Base-by-base conservation (phyloP, 345 rosid species). In the Euphorbia lathyris region DNA sequence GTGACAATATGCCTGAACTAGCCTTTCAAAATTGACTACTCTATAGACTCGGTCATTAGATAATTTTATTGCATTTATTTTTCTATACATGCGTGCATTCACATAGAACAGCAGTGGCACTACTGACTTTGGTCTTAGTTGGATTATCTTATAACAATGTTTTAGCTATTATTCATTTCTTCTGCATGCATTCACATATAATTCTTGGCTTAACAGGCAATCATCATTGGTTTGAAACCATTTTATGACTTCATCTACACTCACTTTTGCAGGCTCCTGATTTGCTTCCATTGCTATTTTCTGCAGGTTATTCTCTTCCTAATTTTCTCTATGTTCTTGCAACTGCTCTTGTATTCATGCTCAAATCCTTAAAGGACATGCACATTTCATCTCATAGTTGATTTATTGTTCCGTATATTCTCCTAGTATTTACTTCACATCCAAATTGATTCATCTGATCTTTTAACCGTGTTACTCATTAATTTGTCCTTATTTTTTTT, bases 201-300 rank as follows among this genome's bases (percentile, higher is more conserved):
- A 7, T 45, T 69, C 23, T 57, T 30, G 20, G 23, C 32, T 20
- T 55, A 55, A 53, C 3, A 10, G 3, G 40, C 22, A 20, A 3
- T 60, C 30, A 1, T 48, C 29, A 25, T 25, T 50, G 9, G 42
- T 53, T 55, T 42, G 9, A 26, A 36, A 61, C 25, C 34, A 5
- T 34, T 22, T 72, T 58, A 32, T 47, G 52, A 58, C 16, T 45
- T 29, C 7, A 23, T 48, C 29, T 63, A 30, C 56, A 22, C 58
- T 67, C 76, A 70, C 67, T 6, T 65, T 30, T 84, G 86, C 91
- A 95, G 99, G 93, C 97, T 43, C 93, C 96, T 32, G 93, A 95
- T 48, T 81, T 95, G 72, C 90, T 95, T 30, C 80, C 80, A 9
- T 78, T 87, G 70, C 81, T 95, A 26, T 90, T 95, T 82, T 81